phyloP scores from a whole-genome alignment of 78 protist genomes.

The Planoprotostelium fungivorum region DNA sequence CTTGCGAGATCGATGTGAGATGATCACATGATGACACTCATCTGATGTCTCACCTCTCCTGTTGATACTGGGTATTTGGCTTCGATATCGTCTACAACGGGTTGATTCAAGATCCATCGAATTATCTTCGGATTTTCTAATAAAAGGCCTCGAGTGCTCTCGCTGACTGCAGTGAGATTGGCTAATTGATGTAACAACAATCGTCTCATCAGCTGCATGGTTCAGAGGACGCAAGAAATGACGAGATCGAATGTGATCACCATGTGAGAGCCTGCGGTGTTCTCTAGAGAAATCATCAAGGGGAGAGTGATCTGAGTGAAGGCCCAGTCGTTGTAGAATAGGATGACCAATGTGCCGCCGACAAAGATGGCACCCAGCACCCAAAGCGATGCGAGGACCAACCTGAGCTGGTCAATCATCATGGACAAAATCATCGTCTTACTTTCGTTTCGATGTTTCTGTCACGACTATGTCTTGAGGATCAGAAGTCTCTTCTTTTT shows the following conservation, averaged over 20 bases:
- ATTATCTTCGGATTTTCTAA: not conserved
- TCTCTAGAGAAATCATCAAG: not conserved
- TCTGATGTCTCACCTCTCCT: too few species aligned
- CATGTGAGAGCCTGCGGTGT: not conserved
- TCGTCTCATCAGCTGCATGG: not conserved
- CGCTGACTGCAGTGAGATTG: not conserved
- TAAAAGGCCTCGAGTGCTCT: not conserved
- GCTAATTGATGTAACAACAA: not conserved
- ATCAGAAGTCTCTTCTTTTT: too few species aligned
- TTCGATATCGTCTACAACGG: too few species aligned
- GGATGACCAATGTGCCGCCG: not conserved
- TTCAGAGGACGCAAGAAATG: too few species aligned
- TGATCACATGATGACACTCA: too few species aligned
- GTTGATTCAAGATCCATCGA: not conserved
- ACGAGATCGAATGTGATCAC: not conserved
- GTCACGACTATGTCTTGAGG: too few species aligned
- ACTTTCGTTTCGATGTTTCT: too few species aligned
- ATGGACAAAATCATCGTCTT: too few species aligned
- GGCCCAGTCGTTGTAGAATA: not conserved
- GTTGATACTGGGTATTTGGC: too few species aligned
- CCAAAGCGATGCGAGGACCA: not conserved
- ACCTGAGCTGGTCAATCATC: too few species aligned
- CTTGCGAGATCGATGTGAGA: too few species aligned
- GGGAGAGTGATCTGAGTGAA: not conserved
- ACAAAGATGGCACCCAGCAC: not conserved